Evolutionary conservation across 768 basidiomycete genomes (phyloP).

Genomic region (Calocera viscosa): DNA sequence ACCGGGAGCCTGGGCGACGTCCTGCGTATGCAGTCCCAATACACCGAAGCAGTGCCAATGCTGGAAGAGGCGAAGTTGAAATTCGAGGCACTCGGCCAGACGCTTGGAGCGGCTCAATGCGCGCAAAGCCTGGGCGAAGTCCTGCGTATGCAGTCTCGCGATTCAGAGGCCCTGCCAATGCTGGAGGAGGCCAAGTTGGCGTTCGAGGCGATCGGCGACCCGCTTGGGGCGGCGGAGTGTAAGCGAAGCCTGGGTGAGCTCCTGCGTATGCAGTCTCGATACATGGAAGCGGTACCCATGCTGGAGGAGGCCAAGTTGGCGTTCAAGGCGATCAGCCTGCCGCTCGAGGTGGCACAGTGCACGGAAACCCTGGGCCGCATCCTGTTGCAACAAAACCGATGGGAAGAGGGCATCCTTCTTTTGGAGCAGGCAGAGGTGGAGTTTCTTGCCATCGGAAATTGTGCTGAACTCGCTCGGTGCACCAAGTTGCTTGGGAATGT

Average conservation of each 20-base stretch:
- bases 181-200: background rate
- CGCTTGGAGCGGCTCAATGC: background rate
- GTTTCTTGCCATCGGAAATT: too few relatives aligned
- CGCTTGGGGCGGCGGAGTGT: background rate
- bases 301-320: background rate
- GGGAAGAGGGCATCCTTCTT: too few relatives aligned
- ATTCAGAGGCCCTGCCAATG: background rate
- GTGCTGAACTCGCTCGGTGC: too few relatives aligned
- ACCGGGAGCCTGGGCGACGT: background rate
- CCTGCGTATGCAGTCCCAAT: background rate
- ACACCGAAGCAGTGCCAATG: background rate
- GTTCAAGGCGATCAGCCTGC: background rate
- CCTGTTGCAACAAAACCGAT: too few relatives aligned
- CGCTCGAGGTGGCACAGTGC: background rate
- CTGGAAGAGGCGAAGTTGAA: too few relatives aligned
- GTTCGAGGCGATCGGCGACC: background rate
- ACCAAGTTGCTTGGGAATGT: too few relatives aligned
- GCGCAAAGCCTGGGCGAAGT: background rate
- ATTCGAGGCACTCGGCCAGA: background rate
- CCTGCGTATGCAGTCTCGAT: background rate
- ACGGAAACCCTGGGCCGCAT: too few relatives aligned
- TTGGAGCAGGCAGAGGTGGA: too few relatives aligned
- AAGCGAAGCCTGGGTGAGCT: background rate
- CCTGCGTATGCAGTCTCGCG: background rate
- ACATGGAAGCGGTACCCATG: background rate